A percentile compares a stretch with the other conserved stretches of the same genome.
phyloP scores from a whole-genome alignment of 495 filamentous ascomycete genomes.

The Podospora comata region DNA sequence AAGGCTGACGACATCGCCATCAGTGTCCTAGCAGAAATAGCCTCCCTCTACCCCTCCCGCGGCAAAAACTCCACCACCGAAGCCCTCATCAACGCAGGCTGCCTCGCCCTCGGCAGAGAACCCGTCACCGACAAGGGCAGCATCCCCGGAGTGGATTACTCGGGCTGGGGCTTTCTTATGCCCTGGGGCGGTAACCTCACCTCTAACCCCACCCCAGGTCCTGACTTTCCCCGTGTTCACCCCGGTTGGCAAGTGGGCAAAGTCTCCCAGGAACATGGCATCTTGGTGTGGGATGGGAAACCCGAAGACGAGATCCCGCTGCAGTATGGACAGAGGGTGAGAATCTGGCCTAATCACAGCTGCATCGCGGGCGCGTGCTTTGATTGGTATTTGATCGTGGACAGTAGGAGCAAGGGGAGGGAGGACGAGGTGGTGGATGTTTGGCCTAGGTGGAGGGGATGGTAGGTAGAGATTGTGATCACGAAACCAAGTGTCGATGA shows the following conservation, averaged over 20 bases:
- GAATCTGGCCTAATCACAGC: conserved; percentile 81
- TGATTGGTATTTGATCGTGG: conserved; percentile 74
- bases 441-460: conserved; percentile 62
- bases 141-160: conserved; percentile 48
- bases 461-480: conserved; percentile 36
- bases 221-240: conserved; percentile 41
- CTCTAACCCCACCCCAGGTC: conserved; percentile 29
- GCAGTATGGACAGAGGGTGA: conserved; percentile 57
- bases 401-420: conserved; percentile 51
- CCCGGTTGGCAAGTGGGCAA: conserved; percentile 59
- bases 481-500: neutral
- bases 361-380: conserved; percentile 73
- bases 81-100: conserved; percentile 67
- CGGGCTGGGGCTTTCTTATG: conserved; percentile 70
- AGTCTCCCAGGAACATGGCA: conserved; percentile 66
- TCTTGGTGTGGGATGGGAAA: conserved; percentile 49
- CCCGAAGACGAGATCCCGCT: conserved; percentile 50
- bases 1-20: conserved; percentile 60
- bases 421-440: conserved; percentile 65
- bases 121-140: conserved; percentile 31
- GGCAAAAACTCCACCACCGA: conserved; percentile 53
- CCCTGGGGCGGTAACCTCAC: conserved; percentile 46
- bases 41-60: conserved; percentile 58
- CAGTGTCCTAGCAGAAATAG: conserved; percentile 67
- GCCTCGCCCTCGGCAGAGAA: conserved; percentile 71